These are phyloP conservation scores for Vitellaria paradoxa DNA, from an alignment of 179 eudicot species.

Conservation along the genomic window DNA sequence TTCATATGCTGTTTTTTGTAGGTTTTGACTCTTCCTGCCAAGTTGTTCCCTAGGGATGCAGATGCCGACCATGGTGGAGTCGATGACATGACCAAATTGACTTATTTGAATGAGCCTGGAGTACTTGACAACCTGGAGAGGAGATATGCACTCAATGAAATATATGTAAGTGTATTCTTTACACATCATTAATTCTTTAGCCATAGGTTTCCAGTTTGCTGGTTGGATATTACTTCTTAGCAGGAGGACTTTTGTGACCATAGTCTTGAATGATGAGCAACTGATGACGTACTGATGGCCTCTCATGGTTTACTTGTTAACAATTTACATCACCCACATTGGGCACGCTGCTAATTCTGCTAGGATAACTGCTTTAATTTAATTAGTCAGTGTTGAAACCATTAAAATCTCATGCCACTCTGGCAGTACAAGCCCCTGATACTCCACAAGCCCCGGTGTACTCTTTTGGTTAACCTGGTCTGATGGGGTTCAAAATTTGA, in stretches of 20 bases:
- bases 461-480: background rate
- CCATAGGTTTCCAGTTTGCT: background rate
- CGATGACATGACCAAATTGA: conserved; percentile 97
- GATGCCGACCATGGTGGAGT: conserved; percentile 97
- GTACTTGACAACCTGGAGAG: conserved; percentile 88
- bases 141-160: conserved; percentile 88
- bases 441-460: background rate
- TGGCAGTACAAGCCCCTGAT: background rate
- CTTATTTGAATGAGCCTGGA: conserved; percentile 96
- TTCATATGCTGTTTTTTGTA: conserved; percentile 14
- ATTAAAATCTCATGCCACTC: background rate
- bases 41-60: conserved; percentile 71
- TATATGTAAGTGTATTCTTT: conserved; percentile 62
- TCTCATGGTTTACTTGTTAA: background rate
- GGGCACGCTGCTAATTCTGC: background rate
- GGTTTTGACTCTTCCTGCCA: conserved; percentile 65
- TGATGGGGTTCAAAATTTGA: background rate
- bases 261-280: background rate
- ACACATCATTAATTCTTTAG: background rate
- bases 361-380: background rate
- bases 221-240: background rate
- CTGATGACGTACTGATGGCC: background rate
- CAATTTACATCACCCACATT: background rate
- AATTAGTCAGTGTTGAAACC: background rate
- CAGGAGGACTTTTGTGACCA: background rate